Percentiles rank a stretch among this genome's conserved stretches.
These are phyloP conservation scores for Leccinum imitatum DNA, from an alignment of 768 basidiomycete species.

Conservation along the genomic window DNA sequence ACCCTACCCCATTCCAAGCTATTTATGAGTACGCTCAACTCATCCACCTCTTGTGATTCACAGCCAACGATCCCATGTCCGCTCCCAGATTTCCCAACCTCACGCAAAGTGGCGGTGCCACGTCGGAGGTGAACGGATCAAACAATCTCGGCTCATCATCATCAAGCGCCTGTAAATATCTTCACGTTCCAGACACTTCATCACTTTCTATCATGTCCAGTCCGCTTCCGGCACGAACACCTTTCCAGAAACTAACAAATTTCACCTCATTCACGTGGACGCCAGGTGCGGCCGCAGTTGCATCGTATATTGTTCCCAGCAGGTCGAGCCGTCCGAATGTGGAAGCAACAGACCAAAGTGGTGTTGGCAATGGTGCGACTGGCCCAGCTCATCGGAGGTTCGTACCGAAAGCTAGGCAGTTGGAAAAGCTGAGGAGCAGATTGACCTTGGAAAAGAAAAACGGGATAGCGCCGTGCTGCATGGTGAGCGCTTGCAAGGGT, in stretches of 20 bases:
- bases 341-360: constrained; percentile 9
- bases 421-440: constrained; percentile 59
- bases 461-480: constrained; percentile 20
- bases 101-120: constrained; percentile 25
- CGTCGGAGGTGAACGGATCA: constrained; percentile 33
- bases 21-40: constrained; percentile 60
- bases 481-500: constrained; percentile 31
- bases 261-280: constrained; percentile 58
- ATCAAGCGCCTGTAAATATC: constrained; percentile 27
- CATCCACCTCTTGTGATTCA: constrained; percentile 40
- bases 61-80: constrained; percentile 31
- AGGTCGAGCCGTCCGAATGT: constrained; percentile 12
- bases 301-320: constrained; percentile 24
- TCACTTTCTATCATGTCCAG: constrained; percentile 51
- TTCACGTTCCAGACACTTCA: constrained; percentile 29
- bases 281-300: constrained; percentile 37
- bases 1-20: constrained; percentile 44
- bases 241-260: constrained; percentile 60
- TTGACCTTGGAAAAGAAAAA: constrained; percentile 41
- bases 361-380: constrained; percentile 10
- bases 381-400: constrained; percentile 36
- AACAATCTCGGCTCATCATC: constrained; percentile 15
- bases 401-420: constrained; percentile 64
- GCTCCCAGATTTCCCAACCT: constrained; percentile 41
- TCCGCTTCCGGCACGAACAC: constrained; percentile 54